phyloP scores from a whole-genome alignment of 352 stramenopile genomes.

The Globisporangium echinulatum region DNA sequence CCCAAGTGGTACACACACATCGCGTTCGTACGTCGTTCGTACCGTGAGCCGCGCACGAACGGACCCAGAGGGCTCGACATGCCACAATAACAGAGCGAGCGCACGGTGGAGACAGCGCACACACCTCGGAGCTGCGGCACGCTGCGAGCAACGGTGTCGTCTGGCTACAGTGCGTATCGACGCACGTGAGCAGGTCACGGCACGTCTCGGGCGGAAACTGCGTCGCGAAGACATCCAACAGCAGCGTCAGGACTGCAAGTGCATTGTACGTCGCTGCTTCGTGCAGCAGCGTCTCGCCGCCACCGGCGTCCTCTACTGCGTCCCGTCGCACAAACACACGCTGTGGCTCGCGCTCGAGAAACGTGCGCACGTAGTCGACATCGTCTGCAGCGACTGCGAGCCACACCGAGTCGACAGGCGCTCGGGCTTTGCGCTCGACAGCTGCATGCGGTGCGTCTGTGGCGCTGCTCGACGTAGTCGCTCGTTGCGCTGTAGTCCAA shows the following conservation, averaged over 20 bases:
- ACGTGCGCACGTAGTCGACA: constrained; percentile 17
- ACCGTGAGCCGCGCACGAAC: too few species aligned
- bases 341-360: constrained; percentile 23
- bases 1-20: too few species aligned
- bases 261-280: constrained; percentile 38
- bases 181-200: constrained; percentile 25
- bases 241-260: constrained; percentile 21
- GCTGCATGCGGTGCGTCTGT: background rate
- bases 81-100: background rate
- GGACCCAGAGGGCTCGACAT: background rate
- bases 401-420: constrained; percentile 21
- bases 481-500: constrained; percentile 18
- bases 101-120: background rate
- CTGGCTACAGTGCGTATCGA: constrained; percentile 44
- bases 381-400: constrained; percentile 34
- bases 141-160: constrained; percentile 54
- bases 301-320: constrained; percentile 13
- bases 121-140: constrained; percentile 35
- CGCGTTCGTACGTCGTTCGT: too few species aligned
- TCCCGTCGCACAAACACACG: constrained; percentile 32
- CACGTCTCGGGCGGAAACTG: constrained; percentile 24
- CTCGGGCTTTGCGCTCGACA: background rate
- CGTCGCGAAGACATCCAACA: constrained; percentile 31
- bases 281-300: constrained; percentile 42
- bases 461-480: background rate